Evolutionary conservation across 1,284 basidiomycete species (phyloP).

Genomic region (Termitomyces sp.): DNA sequence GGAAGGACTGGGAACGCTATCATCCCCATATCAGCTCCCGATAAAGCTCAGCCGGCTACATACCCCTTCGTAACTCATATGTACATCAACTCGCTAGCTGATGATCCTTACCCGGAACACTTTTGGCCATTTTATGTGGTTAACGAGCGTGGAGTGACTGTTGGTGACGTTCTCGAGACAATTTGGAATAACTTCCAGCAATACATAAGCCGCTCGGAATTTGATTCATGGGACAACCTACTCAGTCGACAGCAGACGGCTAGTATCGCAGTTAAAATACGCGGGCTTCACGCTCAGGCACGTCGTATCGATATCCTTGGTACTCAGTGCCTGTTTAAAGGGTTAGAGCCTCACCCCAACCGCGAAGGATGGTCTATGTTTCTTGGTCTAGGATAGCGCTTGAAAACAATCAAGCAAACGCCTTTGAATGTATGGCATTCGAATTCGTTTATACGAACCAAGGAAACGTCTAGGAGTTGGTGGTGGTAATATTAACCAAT

Average conservation of each 20-base stretch:
- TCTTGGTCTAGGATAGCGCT: conserved; percentile 31
- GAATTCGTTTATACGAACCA: too few relatives aligned
- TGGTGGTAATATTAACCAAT: too few relatives aligned
- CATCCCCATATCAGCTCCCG: conserved; percentile 31
- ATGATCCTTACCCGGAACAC: conserved; percentile 40
- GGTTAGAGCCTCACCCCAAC: conserved; percentile 46
- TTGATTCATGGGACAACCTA: conserved; percentile 29
- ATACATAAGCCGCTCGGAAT: conserved; percentile 38
- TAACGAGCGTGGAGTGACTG: conserved; percentile 43
- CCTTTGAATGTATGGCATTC: too few relatives aligned
- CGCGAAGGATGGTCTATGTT: conserved; percentile 51
- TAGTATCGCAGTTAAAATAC: conserved; percentile 29
- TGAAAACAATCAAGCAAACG: too few relatives aligned
- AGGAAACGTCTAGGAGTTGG: too few relatives aligned
- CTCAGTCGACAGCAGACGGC: conserved; percentile 28
- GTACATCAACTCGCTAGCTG: conserved; percentile 47
- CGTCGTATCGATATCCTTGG: conserved; percentile 50
- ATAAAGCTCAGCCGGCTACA: conserved; percentile 53
- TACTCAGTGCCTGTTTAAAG: conserved; percentile 46
- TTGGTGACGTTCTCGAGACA: conserved; percentile 45
- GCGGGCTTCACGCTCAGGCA: conserved; percentile 27
- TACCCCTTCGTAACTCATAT: conserved; percentile 51
- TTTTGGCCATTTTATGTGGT: conserved; percentile 50
- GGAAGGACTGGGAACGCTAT: conserved; percentile 24
- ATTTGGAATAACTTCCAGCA: conserved; percentile 44